phyloP scores from a whole-genome alignment of 1,284 basidiomycete genomes.

The Coniferiporia sulphurascens region DNA sequence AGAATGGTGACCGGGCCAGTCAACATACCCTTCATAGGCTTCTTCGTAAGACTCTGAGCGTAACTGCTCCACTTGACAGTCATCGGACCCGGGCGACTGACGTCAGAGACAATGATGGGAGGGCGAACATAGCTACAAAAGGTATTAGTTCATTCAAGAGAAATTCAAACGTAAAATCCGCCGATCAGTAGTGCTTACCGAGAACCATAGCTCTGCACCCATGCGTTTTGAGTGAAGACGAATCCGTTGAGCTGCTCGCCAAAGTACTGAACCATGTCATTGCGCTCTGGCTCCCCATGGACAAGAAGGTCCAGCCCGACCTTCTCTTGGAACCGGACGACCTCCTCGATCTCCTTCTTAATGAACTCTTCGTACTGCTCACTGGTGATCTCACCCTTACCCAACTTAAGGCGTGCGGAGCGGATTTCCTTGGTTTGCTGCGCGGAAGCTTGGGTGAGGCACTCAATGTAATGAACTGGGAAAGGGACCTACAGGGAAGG shows the following conservation, averaged over 20 bases:
- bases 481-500: slow-evolving; percentile 72
- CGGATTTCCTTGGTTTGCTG: slow-evolving; percentile 99
- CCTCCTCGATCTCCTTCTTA: slow-evolving; percentile 94
- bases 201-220: slow-evolving; percentile 98
- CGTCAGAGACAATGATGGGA: slow-evolving; percentile 97
- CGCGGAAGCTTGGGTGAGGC: slow-evolving; percentile 10
- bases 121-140: slow-evolving; percentile 90
- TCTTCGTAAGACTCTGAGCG: slow-evolving; percentile 91
- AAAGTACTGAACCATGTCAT: slow-evolving; percentile 99
- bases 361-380: slow-evolving; percentile 97
- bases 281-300: slow-evolving; percentile 98
- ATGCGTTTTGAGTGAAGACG: slow-evolving; percentile 97
- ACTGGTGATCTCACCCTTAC: slow-evolving; percentile 87
- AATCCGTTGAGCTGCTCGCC: slow-evolving; percentile 96
- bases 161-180: slow-evolving; percentile 1
- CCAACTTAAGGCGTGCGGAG: slow-evolving; percentile 89
- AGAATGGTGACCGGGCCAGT: slow-evolving; percentile 96
- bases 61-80: slow-evolving; percentile 97
- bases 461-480: background rate
- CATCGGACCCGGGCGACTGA: slow-evolving; percentile 91
- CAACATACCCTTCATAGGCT: slow-evolving; percentile 99
- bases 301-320: slow-evolving; percentile 96
- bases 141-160: background rate
- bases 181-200: slow-evolving; percentile 42
- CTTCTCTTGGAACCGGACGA: slow-evolving; percentile 96